Percentiles rank a stretch among this genome's conserved stretches.
Conservation (phyloP, 306 rosid species). For the Alnus rubra region DNA sequence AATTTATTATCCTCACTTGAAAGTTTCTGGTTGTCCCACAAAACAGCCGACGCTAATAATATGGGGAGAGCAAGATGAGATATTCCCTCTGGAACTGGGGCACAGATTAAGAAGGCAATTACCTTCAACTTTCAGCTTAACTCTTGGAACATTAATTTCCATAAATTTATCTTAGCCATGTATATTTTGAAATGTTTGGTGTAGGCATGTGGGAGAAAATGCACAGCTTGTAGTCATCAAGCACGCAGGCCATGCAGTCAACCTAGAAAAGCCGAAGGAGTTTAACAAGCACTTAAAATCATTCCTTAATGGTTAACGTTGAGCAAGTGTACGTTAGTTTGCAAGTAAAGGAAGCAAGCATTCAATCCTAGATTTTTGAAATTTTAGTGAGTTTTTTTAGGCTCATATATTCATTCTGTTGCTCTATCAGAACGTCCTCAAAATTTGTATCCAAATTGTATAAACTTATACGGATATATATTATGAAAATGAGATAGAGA, state of each 20-base stretch:
- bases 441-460: too few relatives aligned
- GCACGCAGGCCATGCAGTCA: slow-evolving; percentile 73
- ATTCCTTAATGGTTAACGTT: slow-evolving; percentile 40
- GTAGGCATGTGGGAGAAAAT: slow-evolving; percentile 55
- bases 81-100: slow-evolving; percentile 67
- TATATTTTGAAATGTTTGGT: background rate
- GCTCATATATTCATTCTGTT: too few relatives aligned
- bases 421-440: too few relatives aligned
- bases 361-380: too few relatives aligned
- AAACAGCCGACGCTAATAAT: slow-evolving; percentile 50
- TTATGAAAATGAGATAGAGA: too few relatives aligned
- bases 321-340: background rate
- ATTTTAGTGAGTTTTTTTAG: too few relatives aligned
- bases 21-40: slow-evolving; percentile 16
- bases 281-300: slow-evolving; percentile 48
- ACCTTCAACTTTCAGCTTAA: slow-evolving; percentile 33
- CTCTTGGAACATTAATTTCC: slow-evolving; percentile 12
- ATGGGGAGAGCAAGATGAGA: slow-evolving; percentile 72
- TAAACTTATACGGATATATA: too few relatives aligned
- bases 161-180: background rate
- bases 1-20: background rate
- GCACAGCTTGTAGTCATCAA: slow-evolving; percentile 45
- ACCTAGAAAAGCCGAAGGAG: slow-evolving; percentile 57
- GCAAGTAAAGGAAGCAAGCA: too few relatives aligned
- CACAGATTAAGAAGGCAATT: slow-evolving; percentile 52